Conservation (phyloP, 1,139 yeast species). For the Magnusiomyces starmeri region DNA sequence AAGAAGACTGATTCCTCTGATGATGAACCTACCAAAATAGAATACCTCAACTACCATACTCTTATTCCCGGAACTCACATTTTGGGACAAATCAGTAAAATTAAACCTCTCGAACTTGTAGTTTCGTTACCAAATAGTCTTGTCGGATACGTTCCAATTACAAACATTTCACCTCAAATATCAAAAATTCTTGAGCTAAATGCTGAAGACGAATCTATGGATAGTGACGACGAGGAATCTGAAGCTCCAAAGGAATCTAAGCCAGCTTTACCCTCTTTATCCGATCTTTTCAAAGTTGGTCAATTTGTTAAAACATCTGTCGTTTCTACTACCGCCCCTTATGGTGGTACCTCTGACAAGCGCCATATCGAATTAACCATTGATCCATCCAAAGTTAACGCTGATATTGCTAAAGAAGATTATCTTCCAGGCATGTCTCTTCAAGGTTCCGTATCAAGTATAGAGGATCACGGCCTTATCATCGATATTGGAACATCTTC, state of each 20-base stretch:
- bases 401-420: conserved; percentile 60
- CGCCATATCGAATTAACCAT: conserved; percentile 66
- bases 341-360: conserved; percentile 29
- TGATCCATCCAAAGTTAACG: conserved; percentile 70
- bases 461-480: conserved; percentile 88
- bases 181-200: conserved; percentile 44
- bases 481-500: conserved; percentile 55
- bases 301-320: conserved; percentile 84
- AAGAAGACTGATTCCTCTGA: conserved; percentile 16
- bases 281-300: conserved; percentile 52
- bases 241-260: conserved; percentile 37
- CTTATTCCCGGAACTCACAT: conserved; percentile 65
- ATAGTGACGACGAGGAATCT: conserved; percentile 35
- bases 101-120: conserved; percentile 56
- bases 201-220: conserved; percentile 28
- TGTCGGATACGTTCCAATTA: conserved; percentile 71
- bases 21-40: conserved; percentile 41
- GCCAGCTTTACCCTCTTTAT: conserved; percentile 29
- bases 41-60: conserved; percentile 53
- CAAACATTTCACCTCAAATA: conserved; percentile 62
- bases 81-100: conserved; percentile 63
- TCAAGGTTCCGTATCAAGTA: conserved; percentile 69
- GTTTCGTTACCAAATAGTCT: conserved; percentile 78
- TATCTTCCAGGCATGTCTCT: conserved; percentile 52
- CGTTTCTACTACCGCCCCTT: conserved; percentile 32